These are phyloP conservation scores for Eucalyptus virginea DNA, from an alignment of 345 rosid species.

Conservation along the genomic window DNA sequence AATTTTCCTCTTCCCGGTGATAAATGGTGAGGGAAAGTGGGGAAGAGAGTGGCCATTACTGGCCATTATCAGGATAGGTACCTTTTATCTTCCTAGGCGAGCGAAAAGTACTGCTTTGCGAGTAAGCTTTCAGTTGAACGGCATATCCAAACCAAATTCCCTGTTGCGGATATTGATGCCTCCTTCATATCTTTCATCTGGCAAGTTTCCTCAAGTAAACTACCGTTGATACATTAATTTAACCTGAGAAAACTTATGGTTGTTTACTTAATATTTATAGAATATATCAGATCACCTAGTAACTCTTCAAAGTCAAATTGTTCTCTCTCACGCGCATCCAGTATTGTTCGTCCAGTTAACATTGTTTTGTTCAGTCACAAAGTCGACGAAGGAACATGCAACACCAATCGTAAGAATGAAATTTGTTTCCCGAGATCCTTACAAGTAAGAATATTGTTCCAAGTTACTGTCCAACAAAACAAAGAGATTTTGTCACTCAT, in stretches of 20 bases:
- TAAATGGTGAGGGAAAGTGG: constrained; percentile 75
- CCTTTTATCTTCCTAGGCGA: constrained; percentile 2
- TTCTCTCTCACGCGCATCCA: too few relatives aligned
- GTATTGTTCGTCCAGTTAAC: too few relatives aligned
- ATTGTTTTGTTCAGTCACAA: too few relatives aligned
- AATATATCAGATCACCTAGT: too few relatives aligned
- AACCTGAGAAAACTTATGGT: too few relatives aligned
- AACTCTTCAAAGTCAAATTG: too few relatives aligned
- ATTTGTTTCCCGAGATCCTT: neutral
- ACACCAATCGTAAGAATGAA: neutral
- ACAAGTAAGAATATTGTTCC: neutral
- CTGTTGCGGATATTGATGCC: constrained; percentile 25
- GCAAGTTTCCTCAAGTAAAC: constrained; percentile 34
- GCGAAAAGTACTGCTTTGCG: constrained; percentile 17
- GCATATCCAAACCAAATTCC: constrained; percentile 21
- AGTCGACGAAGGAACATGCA: neutral
- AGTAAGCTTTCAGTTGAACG: constrained; percentile 40
- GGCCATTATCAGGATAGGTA: constrained; percentile 53
- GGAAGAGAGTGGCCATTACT: constrained; percentile 27
- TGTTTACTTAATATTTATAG: too few relatives aligned
- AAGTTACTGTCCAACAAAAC: neutral
- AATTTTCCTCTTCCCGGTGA: constrained; percentile 33
- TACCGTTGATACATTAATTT: neutral
- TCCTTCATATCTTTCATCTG: constrained; percentile 65
- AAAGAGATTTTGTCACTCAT: neutral